Evolutionary conservation across 164 flowering plant species (phyloP).

Genomic region (Berberis thunbergii): DNA sequence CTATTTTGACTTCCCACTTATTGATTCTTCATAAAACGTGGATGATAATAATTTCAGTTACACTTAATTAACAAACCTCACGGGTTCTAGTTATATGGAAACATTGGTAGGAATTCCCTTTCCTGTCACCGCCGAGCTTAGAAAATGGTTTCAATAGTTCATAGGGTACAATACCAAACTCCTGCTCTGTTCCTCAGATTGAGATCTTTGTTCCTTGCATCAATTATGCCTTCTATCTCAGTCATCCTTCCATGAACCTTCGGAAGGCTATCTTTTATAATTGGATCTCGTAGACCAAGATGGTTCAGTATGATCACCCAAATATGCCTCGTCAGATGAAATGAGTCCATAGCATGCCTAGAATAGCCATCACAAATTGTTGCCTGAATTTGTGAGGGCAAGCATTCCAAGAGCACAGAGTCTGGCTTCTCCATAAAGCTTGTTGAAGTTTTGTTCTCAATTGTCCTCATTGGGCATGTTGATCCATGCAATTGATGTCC

Average conservation of each 20-base stretch:
- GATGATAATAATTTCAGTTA: background rate
- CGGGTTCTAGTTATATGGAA: conserved; percentile 1
- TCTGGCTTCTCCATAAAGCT: conserved; percentile 22
- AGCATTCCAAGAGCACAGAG: conserved; percentile 8
- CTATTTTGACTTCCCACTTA: no score
- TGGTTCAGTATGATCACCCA: conserved; percentile 20
- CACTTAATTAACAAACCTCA: background rate
- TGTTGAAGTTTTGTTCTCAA: conserved; percentile 8
- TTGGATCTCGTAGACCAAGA: conserved; percentile 18
- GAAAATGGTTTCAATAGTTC: conserved; percentile 29
- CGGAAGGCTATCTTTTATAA: conserved; percentile 17
- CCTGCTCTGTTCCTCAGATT: conserved; percentile 27
- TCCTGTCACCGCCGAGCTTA: conserved; percentile 19
- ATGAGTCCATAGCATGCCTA: conserved; percentile 26
- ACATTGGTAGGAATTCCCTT: conserved; percentile 13
- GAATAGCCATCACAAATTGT: conserved; percentile 23
- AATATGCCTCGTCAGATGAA: conserved; percentile 33
- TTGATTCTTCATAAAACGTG: no score
- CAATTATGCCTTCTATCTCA: conserved; percentile 25
- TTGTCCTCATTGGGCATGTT: conserved; percentile 54
- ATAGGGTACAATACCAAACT: conserved; percentile 31
- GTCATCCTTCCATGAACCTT: conserved; percentile 13
- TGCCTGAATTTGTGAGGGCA: conserved; percentile 29
- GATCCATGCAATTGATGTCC: conserved; percentile 50
- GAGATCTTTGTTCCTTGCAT: conserved; percentile 23